Evolutionary conservation across 2,329 filamentous ascomycete genomes (phyloP).

Genomic region (Alternaria ethzedia): DNA sequence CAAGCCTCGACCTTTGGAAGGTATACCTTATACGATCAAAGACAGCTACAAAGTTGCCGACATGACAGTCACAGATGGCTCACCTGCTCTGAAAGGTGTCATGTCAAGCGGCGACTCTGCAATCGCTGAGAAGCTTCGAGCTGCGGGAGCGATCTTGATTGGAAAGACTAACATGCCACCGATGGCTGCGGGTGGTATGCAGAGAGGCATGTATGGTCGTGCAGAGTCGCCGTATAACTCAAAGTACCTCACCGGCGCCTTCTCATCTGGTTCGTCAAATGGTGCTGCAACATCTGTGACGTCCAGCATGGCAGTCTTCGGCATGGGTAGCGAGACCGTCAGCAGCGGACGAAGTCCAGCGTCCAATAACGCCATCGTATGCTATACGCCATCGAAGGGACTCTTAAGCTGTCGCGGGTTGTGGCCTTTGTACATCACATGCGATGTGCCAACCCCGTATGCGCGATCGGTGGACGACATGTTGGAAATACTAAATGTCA

Average conservation of each 20-base stretch:
- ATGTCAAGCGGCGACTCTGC: constrained; percentile 61
- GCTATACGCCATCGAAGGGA: constrained; percentile 63
- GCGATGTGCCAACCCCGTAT: constrained; percentile 62
- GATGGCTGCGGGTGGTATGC: constrained; percentile 66
- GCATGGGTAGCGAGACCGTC: constrained; percentile 63
- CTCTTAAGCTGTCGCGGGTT: constrained; percentile 59
- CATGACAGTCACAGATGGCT: constrained; percentile 62
- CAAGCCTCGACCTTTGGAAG: constrained; percentile 55
- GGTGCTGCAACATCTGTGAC: constrained; percentile 61
- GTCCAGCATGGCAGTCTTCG: constrained; percentile 60
- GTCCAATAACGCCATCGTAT: constrained; percentile 63
- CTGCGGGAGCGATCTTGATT: constrained; percentile 59
- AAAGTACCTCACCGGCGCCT: constrained; percentile 61
- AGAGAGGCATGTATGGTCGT: constrained; percentile 62
- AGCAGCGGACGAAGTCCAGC: constrained; percentile 64
- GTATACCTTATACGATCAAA: constrained; percentile 65
- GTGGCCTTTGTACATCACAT: constrained; percentile 64
- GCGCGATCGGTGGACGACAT: constrained; percentile 60
- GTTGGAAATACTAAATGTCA: constrained; percentile 57
- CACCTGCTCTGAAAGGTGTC: constrained; percentile 60
- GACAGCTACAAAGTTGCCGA: constrained; percentile 63
- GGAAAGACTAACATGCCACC: constrained; percentile 67
- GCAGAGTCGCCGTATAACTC: constrained; percentile 64
- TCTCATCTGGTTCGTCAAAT: constrained; percentile 65
- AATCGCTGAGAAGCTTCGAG: constrained; percentile 55